These are phyloP conservation scores for Epichloe uncinata DNA, from an alignment of 2,329 filamentous ascomycete genomes.

Conservation along the genomic window DNA sequence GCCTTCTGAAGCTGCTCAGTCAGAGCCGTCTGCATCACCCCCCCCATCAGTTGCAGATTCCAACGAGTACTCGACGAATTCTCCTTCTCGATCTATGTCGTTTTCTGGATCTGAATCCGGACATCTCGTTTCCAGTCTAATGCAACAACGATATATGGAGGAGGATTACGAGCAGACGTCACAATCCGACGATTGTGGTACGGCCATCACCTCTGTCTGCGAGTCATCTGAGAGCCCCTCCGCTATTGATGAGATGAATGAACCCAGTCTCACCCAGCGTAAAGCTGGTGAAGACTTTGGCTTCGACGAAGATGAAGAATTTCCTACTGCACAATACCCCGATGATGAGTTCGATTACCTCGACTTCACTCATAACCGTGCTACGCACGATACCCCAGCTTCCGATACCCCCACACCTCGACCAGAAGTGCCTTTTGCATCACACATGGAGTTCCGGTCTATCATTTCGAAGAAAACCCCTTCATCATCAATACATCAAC, in stretches of 20 bases:
- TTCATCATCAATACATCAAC: slow-evolving; percentile 18
- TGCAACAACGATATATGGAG: slow-evolving; percentile 17
- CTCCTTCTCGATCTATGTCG: slow-evolving; percentile 35
- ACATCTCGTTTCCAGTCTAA: slow-evolving; percentile 19
- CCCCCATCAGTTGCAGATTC: slow-evolving; percentile 20
- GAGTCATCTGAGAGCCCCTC: slow-evolving; percentile 29
- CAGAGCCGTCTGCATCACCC: slow-evolving; percentile 28
- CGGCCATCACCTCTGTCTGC: slow-evolving; percentile 30
- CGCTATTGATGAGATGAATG: slow-evolving; percentile 18
- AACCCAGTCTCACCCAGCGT: slow-evolving; percentile 16
- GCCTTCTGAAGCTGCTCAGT: slow-evolving; percentile 36
- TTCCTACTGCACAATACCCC: slow-evolving; percentile 26
- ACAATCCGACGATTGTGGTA: slow-evolving; percentile 31
- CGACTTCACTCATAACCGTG: slow-evolving; percentile 9
- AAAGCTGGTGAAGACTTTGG: slow-evolving; percentile 19
- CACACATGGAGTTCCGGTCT: slow-evolving; percentile 25
- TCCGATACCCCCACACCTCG: slow-evolving; percentile 32
- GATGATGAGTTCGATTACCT: slow-evolving; percentile 23
- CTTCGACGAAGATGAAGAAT: slow-evolving; percentile 21
- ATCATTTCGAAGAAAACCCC: slow-evolving; percentile 19
- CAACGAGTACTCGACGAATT: slow-evolving; percentile 21
- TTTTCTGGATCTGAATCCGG: slow-evolving; percentile 39
- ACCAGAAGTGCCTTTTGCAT: slow-evolving; percentile 20
- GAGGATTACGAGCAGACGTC: slow-evolving; percentile 33
- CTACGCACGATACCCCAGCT: slow-evolving; percentile 23